A percentile compares a stretch with the other conserved stretches of the same genome.
Conservation (phyloP, 441 rosid species). For the Syzygium syzygioides region DNA sequence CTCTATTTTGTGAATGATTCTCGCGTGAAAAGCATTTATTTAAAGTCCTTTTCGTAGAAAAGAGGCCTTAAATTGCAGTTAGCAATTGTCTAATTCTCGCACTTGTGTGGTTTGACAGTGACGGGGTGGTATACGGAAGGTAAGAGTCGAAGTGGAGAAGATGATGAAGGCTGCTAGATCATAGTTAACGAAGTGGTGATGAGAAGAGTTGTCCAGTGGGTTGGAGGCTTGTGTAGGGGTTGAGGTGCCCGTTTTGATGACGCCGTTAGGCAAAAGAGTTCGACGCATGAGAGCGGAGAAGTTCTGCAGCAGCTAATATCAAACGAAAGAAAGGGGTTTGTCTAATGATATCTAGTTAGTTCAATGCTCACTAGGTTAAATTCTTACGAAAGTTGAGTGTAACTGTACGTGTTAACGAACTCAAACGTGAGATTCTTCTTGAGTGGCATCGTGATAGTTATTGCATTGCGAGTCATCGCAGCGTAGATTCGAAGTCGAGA, state of each 20-base stretch:
- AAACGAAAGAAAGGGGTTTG: no score
- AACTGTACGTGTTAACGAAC: no score
- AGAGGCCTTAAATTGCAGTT: not conserved
- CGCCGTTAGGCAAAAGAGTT: no score
- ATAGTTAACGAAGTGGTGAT: not conserved
- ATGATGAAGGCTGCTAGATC: not conserved
- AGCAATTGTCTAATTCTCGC: not conserved
- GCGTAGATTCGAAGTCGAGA: not conserved
- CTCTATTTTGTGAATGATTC: not conserved
- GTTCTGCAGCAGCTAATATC: no score
- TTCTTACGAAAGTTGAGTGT: no score
- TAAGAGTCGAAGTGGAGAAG: not conserved
- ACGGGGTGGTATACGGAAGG: not conserved
- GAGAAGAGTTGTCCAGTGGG: not conserved
- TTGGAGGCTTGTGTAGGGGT: not conserved
- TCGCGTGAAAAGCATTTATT: not conserved
- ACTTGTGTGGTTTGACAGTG: not conserved
- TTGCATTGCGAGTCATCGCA: rapidly evolving
- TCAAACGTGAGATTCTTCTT: no score
- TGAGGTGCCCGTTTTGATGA: no score
- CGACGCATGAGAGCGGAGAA: no score
- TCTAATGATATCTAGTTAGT: no score
- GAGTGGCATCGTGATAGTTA: not conserved
- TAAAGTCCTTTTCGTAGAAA: not conserved
- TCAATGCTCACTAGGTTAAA: no score